phyloP scores from a whole-genome alignment of 208 protist genomes.

The Trypanosoma theileri region DNA sequence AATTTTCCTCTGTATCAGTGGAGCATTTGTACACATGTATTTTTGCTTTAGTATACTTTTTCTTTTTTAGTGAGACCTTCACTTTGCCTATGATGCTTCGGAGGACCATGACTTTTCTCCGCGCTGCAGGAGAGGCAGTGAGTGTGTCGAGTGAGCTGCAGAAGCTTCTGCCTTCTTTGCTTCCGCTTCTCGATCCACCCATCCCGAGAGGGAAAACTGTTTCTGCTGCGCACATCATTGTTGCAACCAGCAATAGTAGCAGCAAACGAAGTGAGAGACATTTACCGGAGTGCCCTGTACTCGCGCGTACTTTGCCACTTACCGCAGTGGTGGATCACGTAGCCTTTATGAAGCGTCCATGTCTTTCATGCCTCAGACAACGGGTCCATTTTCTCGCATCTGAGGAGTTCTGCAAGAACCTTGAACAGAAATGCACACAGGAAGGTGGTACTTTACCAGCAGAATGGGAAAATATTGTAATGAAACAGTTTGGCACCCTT shows the following conservation, averaged over 20 bases:
- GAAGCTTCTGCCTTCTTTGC: slow-evolving; percentile 29
- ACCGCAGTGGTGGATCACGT: slow-evolving; percentile 38
- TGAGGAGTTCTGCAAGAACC: slow-evolving; percentile 60
- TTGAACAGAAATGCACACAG: slow-evolving; percentile 42
- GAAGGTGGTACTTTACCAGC: slow-evolving; percentile 20
- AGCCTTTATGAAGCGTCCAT: slow-evolving; percentile 54
- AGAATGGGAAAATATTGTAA: slow-evolving; percentile 31
- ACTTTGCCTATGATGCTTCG: slow-evolving; percentile 10
- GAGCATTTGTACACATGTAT: neutral
- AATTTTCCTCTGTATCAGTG: neutral
- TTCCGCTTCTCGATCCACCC: slow-evolving; percentile 37
- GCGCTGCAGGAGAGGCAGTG: slow-evolving; percentile 4
- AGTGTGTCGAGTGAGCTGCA: slow-evolving; percentile 20
- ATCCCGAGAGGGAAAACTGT: slow-evolving; percentile 39
- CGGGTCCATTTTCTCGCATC: slow-evolving; percentile 73
- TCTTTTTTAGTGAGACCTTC: neutral
- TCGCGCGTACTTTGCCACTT: slow-evolving; percentile 41
- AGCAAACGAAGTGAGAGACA: slow-evolving; percentile 17
- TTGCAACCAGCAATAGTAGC: slow-evolving; percentile 24
- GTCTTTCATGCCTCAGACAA: slow-evolving; percentile 46
- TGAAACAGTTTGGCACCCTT: slow-evolving; percentile 44
- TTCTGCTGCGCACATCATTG: slow-evolving; percentile 30
- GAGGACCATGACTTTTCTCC: slow-evolving; percentile 11
- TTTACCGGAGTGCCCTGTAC: slow-evolving; percentile 56
- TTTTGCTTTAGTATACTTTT: neutral